Evolutionary conservation across 192 early-diverging fungal genomes (phyloP), one percentile per base, ranked within the genome.

Genomic region (Umbelopsis vinacea): DNA sequence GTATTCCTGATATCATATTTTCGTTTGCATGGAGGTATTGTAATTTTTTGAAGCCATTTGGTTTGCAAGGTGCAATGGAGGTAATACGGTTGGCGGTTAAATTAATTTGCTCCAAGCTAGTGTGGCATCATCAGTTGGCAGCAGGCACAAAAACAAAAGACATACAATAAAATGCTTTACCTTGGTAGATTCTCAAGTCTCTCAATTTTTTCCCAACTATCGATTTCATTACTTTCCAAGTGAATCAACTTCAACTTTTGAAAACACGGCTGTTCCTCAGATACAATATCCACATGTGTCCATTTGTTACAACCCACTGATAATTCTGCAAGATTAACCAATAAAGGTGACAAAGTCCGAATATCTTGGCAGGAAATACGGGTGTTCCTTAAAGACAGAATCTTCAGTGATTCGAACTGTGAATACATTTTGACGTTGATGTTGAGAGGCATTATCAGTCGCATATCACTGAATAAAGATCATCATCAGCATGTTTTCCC

Each of bases 281-380:
- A 67, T 19, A 19, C 37, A 21, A 69, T 68, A 4, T 74, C 76
- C 11, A 81, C 69, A 46, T 72, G 70, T 14, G 53, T 63, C 29
- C 79, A 73, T 21, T 69, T 43, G 24, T 89, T 89, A 43, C 75
- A 81, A 0, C 85, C 84, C 14, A 89, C 50, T 75, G 88, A 84
- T 1, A 89, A 57, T 47, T 88, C 79, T 52, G 82, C 76, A 2
- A 89, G 52, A 35, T 78, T 81, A 9, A 75, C 74, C 40, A 89
- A 37, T 37, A 75, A 73, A 14, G 79, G 76, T 22, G 84, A 79
- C 14, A 89, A 10, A 23, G 17, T 19, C 2, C 24, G n/a, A 35
- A 83, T 46, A 55, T 85, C 71, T 54, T 69, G 38, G 76, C 82
- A 84, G 26, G 75, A 37, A 17, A 85, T 74, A 7, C 52, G 21